phyloP scores from a whole-genome alignment of 805 yeast species.

The Saccharomyces kudriavzevii region DNA sequence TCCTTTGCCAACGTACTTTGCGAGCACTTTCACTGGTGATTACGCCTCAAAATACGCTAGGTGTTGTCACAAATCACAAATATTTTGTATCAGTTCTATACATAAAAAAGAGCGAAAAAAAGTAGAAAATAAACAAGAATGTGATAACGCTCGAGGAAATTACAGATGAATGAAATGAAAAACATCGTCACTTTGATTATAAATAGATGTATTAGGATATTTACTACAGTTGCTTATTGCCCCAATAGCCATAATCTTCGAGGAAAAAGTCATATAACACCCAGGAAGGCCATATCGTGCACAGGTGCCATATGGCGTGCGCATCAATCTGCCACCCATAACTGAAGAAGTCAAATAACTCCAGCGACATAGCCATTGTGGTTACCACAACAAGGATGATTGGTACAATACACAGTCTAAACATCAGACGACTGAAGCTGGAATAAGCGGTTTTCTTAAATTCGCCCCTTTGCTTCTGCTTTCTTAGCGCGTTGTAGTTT shows the following conservation, averaged over 20 bases:
- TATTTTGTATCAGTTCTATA: background rate
- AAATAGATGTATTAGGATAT: background rate
- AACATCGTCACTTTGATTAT: background rate
- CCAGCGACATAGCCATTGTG: slow-evolving; percentile 75
- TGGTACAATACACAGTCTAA: slow-evolving; percentile 38
- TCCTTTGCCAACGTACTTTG: slow-evolving; percentile 2
- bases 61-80: background rate
- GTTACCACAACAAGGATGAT: slow-evolving; percentile 45
- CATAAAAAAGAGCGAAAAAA: background rate
- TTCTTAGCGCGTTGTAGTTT: slow-evolving; percentile 22
- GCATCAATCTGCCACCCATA: slow-evolving; percentile 68
- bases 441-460: slow-evolving; percentile 5
- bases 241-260: slow-evolving; percentile 30
- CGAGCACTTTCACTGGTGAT: background rate
- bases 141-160: background rate
- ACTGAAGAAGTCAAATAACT: slow-evolving; percentile 82
- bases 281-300: slow-evolving; percentile 75
- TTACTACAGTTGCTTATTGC: background rate
- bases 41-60: background rate
- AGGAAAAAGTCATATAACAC: slow-evolving; percentile 60
- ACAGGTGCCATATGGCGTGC: slow-evolving; percentile 88
- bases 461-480: slow-evolving; percentile 3
- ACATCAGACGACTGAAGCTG: slow-evolving; percentile 3
- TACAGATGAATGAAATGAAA: background rate
- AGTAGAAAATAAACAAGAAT: background rate